phyloP scores from a whole-genome alignment of 768 basidiomycete species.

The Lactarius akahatsu region DNA sequence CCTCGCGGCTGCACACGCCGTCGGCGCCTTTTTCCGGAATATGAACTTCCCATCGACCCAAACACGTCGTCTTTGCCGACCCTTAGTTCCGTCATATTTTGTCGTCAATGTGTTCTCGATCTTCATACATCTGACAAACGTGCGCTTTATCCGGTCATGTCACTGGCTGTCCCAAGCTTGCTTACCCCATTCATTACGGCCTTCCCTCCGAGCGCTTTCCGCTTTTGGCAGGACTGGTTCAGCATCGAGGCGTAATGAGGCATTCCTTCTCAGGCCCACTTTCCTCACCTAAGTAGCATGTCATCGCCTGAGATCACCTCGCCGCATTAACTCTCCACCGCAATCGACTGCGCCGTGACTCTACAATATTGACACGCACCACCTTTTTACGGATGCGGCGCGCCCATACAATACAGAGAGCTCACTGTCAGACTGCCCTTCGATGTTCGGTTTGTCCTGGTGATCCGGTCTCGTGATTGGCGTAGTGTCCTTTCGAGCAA shows the following conservation, averaged over 20 bases:
- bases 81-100: conserved; percentile 22
- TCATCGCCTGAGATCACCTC: conserved; percentile 7
- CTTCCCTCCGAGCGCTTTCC: conserved; percentile 15
- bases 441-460: conserved; percentile 6
- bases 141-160: conserved; percentile 6
- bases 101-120: conserved; percentile 18
- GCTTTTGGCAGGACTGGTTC: conserved; percentile 19
- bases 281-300: conserved; percentile 20
- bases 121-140: conserved; percentile 21
- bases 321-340: not conserved
- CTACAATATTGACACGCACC: not conserved
- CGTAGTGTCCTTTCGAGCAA: conserved; percentile 4
- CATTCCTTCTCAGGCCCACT: conserved; percentile 11
- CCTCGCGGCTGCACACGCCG: conserved; percentile 1
- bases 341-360: conserved; percentile 6
- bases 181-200: conserved; percentile 21
- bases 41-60: conserved; percentile 12
- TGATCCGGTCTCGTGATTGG: not conserved
- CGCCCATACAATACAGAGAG: not conserved
- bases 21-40: not conserved
- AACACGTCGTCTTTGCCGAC: conserved; percentile 14
- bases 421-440: not conserved
- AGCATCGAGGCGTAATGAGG: conserved; percentile 10
- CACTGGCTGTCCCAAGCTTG: conserved; percentile 16
- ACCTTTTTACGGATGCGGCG: not conserved